Evolutionary conservation across 2,329 filamentous ascomycete genomes (phyloP).

Genomic region (Fonsecaea pugnacius): DNA sequence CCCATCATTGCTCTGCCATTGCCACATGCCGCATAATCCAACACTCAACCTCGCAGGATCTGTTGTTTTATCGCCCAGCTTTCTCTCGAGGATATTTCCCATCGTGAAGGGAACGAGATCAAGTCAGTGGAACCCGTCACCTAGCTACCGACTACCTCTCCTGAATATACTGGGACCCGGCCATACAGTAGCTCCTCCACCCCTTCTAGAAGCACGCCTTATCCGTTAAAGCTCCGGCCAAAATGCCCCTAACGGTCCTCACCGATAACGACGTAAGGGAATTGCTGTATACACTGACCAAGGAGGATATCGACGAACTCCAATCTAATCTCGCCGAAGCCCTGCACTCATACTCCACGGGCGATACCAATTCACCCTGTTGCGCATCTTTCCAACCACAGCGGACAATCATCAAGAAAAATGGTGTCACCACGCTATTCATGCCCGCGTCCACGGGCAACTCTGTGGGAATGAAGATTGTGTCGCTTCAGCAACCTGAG

Average conservation of each 20-base stretch:
- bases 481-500: conserved; percentile 55
- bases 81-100: not conserved
- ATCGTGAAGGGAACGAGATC: conserved; percentile 9
- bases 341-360: conserved; percentile 68
- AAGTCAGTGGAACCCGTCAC: not conserved
- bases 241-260: conserved; percentile 65
- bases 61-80: not conserved
- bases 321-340: conserved; percentile 64
- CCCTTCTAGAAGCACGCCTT: conserved; percentile 24
- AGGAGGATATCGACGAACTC: conserved; percentile 61
- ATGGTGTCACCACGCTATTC: conserved; percentile 67
- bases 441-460: conserved; percentile 68
- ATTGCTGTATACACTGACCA: conserved; percentile 60
- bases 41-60: conserved; percentile 26
- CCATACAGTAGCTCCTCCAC: not conserved
- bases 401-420: conserved; percentile 63
- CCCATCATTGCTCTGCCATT: conserved; percentile 32
- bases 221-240: not conserved
- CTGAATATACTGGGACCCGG: not conserved
- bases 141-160: no score
- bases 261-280: conserved; percentile 60
- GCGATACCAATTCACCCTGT: conserved; percentile 62
- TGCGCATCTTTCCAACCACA: conserved; percentile 65
- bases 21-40: conserved; percentile 34
- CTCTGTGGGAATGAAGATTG: conserved; percentile 67